phyloP scores from a whole-genome alignment of 768 basidiomycete genomes.

The Pleurotus djamor region DNA sequence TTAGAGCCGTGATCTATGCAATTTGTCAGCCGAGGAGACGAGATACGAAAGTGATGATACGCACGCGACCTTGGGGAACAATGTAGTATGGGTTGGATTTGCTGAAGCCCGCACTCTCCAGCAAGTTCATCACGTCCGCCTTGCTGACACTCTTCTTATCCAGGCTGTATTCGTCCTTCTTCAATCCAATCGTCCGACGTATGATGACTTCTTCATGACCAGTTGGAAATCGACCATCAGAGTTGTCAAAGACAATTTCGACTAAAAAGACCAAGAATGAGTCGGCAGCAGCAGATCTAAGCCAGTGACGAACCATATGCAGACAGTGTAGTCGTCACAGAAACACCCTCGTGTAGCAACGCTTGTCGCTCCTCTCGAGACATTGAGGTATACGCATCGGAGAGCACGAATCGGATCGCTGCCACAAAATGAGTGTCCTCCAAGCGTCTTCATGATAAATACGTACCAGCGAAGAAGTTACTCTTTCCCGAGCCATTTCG shows the following conservation, averaged over 20 bases:
- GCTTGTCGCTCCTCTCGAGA: slow-evolving; percentile 89
- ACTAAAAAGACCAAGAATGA: slow-evolving; percentile 33
- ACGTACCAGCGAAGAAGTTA: slow-evolving; percentile 95
- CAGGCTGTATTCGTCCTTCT: slow-evolving; percentile 98
- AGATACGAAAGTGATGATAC: slow-evolving; percentile 22
- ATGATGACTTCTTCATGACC: slow-evolving; percentile 85
- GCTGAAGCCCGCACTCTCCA: slow-evolving; percentile 97
- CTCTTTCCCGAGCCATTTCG: slow-evolving; percentile 98
- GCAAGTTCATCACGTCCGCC: slow-evolving; percentile 95
- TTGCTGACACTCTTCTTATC: slow-evolving; percentile 95
- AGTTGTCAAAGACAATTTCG: slow-evolving; percentile 96
- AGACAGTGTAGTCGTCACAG: slow-evolving; percentile 83
- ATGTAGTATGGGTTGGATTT: slow-evolving; percentile 99
- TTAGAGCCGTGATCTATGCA: slow-evolving; percentile 86
- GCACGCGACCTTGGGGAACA: slow-evolving; percentile 94
- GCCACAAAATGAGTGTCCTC: too few species aligned
- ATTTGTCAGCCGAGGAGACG: slow-evolving; percentile 1
- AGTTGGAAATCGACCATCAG: slow-evolving; percentile 92
- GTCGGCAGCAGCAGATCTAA: slow-evolving; percentile 3
- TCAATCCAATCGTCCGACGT: slow-evolving; percentile 92
- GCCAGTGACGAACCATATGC: slow-evolving; percentile 67
- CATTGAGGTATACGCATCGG: slow-evolving; percentile 97
- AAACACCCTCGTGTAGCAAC: slow-evolving; percentile 92
- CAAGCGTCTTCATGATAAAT: too few species aligned
- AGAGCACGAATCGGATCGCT: slow-evolving; percentile 97